Percentiles rank a stretch among this genome's conserved stretches.
phyloP scores from a whole-genome alignment of 176 grass and related monocot species.

The Guadua angustifolia region DNA sequence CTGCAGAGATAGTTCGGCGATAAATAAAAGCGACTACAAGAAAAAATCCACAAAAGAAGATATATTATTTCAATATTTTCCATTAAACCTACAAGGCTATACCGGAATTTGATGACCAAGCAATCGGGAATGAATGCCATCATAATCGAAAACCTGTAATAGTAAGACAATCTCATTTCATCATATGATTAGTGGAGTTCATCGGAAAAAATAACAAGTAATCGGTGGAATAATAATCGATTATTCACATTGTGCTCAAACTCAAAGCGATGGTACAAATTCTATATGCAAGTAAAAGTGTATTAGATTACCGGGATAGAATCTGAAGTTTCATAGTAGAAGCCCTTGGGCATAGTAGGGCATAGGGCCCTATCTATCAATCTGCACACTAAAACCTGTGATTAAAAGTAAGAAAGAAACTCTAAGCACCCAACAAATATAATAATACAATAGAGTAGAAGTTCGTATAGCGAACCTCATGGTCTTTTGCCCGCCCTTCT shows the following conservation, averaged over 20 bases:
- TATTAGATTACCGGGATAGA: constrained; percentile 78
- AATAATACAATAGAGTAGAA: constrained; percentile 22
- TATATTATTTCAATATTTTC: constrained; percentile 16
- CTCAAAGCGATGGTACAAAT: not conserved
- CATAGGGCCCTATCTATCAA: constrained; percentile 93
- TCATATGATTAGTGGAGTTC: constrained; percentile 15
- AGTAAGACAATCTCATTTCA: constrained; percentile 30
- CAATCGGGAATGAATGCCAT: constrained; percentile 97
- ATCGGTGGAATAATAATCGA: constrained; percentile 11
- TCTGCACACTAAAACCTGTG: constrained; percentile 87
- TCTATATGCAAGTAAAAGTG: constrained; percentile 25
- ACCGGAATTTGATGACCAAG: constrained; percentile 90
- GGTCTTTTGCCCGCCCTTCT: constrained; percentile 97
- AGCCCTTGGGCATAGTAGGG: constrained; percentile 98
- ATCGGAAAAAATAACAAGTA: constrained; percentile 22
- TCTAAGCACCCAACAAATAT: constrained; percentile 32
- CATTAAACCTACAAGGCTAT: constrained; percentile 86
- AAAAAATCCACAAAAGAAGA: not conserved
- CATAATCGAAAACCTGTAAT: constrained; percentile 94
- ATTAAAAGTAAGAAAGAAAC: constrained; percentile 20
- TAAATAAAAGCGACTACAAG: constrained; percentile 36
- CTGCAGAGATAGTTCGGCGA: constrained; percentile 48
- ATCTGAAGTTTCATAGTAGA: constrained; percentile 95
- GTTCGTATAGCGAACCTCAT: constrained; percentile 72
- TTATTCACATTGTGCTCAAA: constrained; percentile 10